Percentiles rank a stretch among this genome's conserved stretches.
Conservation (phyloP, 139 green algal genomes). For the Chlorella sp. region DNA sequence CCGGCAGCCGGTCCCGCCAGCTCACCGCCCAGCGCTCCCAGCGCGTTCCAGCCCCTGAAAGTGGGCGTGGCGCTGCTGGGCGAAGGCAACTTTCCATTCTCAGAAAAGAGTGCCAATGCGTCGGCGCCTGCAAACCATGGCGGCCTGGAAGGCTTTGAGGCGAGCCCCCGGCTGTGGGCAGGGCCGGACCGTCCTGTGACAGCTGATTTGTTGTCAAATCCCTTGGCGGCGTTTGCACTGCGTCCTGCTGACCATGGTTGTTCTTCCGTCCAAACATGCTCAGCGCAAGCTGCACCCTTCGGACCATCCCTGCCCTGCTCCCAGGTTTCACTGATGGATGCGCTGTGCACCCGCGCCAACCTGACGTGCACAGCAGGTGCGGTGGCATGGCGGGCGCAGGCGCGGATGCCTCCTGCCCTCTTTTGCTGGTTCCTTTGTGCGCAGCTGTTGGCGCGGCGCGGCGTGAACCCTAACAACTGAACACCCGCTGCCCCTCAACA, state of each 20-base stretch:
- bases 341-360: neutral
- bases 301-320: no score
- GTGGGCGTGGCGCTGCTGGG: neutral
- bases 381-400: neutral
- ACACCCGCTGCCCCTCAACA: no score
- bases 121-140: neutral
- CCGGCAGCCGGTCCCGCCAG: no score
- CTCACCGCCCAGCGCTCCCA: neutral
- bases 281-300: no score
- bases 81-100: neutral
- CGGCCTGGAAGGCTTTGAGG: neutral
- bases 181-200: no score
- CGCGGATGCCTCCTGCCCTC: neutral
- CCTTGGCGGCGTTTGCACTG: no score
- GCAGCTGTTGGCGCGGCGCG: no score
- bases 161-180: neutral
- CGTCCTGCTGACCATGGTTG: no score
- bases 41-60: neutral
- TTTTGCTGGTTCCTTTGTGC: no score
- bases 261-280: no score
- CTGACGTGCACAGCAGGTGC: conserved; percentile 3
- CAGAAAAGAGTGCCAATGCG: neutral
- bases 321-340: conserved; percentile 7
- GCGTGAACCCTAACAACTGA: no score
- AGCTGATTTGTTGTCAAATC: no score